Evolutionary conservation across 352 stramenopile species (phyloP).

Genomic region (Halophytophthora batemanensis): DNA sequence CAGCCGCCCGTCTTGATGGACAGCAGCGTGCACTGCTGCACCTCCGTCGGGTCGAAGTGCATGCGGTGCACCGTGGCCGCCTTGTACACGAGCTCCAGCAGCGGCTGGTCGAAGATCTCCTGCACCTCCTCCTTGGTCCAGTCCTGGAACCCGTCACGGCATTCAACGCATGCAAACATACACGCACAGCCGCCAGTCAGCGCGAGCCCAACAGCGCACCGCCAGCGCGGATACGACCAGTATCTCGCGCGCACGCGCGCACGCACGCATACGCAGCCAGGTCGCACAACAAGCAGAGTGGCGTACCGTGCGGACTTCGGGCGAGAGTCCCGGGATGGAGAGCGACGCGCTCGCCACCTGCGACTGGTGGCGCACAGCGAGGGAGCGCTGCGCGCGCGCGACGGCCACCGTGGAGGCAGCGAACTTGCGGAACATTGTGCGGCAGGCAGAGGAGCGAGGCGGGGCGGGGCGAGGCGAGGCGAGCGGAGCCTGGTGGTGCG

Average conservation of each 20-base stretch:
- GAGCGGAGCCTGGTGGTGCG: too few relatives aligned
- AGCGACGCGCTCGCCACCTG: conserved; percentile 36
- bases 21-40: conserved; percentile 97
- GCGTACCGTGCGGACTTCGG: conserved; percentile 54
- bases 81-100: conserved; percentile 97
- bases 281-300: neutral
- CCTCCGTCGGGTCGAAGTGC: conserved; percentile 96
- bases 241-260: too few relatives aligned
- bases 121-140: conserved; percentile 96
- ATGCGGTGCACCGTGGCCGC: conserved; percentile 96
- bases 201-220: too few relatives aligned
- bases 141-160: too few relatives aligned
- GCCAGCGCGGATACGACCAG: too few relatives aligned
- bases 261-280: neutral
- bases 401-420: conserved; percentile 19
- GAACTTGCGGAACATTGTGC: conserved; percentile 45
- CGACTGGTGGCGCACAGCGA: conserved; percentile 28
- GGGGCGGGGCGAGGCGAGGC: too few relatives aligned
- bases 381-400: conserved; percentile 1
- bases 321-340: conserved; percentile 61
- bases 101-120: conserved; percentile 91
- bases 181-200: neutral
- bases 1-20: conserved; percentile 97
- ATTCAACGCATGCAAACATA: neutral
- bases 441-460: neutral